Base-by-base conservation (phyloP, 2,329 filamentous ascomycete genomes). In the Trichoderma sp. region DNA sequence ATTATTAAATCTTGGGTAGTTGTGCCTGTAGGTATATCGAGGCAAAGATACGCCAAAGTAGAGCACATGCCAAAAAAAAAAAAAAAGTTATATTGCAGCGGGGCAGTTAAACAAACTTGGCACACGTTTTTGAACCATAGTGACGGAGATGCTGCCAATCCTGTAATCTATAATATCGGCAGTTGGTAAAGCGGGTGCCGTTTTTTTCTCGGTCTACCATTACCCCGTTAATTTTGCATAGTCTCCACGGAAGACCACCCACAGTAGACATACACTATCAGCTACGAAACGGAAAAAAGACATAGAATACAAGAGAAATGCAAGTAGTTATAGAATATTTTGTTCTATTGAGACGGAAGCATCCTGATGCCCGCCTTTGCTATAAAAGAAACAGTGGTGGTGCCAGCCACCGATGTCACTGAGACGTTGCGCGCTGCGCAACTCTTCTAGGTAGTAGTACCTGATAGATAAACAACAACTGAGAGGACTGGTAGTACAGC, bases 391-490 rank as follows among this genome's bases (percentile, higher is more conserved):
- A 52, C 55, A 24, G 10, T 11, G 59, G 37, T 70, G 70, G 70
- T 71, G n/a, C 70, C 70, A 21, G 70, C 68, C 68, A 68, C 61
- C 59, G 47, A 37, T 70, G 35, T 53, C 37, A 61, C 60, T 59
- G 61, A 65, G 53, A 61, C 61, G 43, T 60, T 71, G 70, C 70
- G 70, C 37, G 33, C 70, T 65, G 70, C 70, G 70, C 70, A 64
- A 61, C 43, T 47, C 56, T 56, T 69, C 68, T 69, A 49, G 47
- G 24, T 65, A 47, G 35, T 33, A 33, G 31, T 33, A 53, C 59
- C 62, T 56, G 27, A 37, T 69, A 43, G 8, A 2, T 10, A 43
- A 43, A 43, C 6, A 43, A 43, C 16, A 43, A 43, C 7, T 43
- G 40, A 43, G 60, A 65, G 59, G 16, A 43, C 55, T 59, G 52